These are phyloP conservation scores for Talaromyces sp. DNA, from an alignment of 2,329 filamentous ascomycete species.

Conservation along the genomic window DNA sequence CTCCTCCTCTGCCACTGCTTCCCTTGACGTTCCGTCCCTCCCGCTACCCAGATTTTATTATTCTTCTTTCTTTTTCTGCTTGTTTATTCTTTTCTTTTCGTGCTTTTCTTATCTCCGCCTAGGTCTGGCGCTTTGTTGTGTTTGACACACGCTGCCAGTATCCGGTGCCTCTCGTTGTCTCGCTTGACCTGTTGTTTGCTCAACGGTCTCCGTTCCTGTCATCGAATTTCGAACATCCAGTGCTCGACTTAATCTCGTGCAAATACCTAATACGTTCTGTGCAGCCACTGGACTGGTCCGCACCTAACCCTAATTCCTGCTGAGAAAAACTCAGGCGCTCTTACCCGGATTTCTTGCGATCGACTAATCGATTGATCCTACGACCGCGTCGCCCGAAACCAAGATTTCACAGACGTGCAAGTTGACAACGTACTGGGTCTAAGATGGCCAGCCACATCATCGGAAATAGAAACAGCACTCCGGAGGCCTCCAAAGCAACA, in stretches of 20 bases:
- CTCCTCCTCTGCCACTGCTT: conserved; percentile 9
- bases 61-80: conserved; percentile 18
- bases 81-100: conserved; percentile 21
- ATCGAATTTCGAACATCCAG: conserved; percentile 7
- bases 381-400: conserved; percentile 19
- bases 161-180: conserved; percentile 35
- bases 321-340: conserved; percentile 23
- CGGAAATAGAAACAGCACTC: conserved; percentile 93
- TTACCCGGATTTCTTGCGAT: not conserved
- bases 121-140: conserved; percentile 34
- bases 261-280: conserved; percentile 29
- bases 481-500: conserved; percentile 76
- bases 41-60: not conserved
- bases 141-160: conserved; percentile 42
- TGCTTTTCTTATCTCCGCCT: conserved; percentile 22
- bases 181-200: conserved; percentile 17
- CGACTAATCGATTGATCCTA: not conserved
- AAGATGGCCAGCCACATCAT: conserved; percentile 60
- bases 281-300: conserved; percentile 45
- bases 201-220: conserved; percentile 17
- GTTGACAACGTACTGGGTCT: not conserved
- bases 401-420: not conserved
- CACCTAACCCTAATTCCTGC: conserved; percentile 30
- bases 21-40: not conserved
- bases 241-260: conserved; percentile 20